These are phyloP conservation scores for Orbilia quercus DNA, from an alignment of 2,329 filamentous ascomycete genomes.

Conservation along the genomic window DNA sequence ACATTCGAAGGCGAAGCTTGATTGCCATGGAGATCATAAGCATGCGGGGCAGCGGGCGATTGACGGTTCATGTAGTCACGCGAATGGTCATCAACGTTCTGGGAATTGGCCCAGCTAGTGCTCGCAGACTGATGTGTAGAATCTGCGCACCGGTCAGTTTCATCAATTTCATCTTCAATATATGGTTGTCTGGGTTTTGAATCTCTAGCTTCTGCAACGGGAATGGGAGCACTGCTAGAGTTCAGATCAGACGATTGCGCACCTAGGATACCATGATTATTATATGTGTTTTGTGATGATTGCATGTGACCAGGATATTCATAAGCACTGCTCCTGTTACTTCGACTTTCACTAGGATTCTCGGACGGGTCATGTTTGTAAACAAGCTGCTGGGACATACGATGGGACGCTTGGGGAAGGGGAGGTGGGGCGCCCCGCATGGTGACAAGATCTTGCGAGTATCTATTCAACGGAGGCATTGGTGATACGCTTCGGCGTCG, in stretches of 20 bases:
- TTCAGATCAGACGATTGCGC: slow-evolving; percentile 51
- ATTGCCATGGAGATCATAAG: slow-evolving; percentile 39
- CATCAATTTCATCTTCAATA: slow-evolving; percentile 56
- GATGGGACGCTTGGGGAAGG: slow-evolving; percentile 44
- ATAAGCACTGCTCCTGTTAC: slow-evolving; percentile 50
- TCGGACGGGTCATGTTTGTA: slow-evolving; percentile 54
- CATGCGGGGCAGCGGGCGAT: slow-evolving; percentile 18
- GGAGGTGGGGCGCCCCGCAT: slow-evolving; percentile 33
- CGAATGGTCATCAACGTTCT: slow-evolving; percentile 47
- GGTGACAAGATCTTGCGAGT: slow-evolving; percentile 45
- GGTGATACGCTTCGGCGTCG: slow-evolving; percentile 48
- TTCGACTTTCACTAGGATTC: slow-evolving; percentile 51
- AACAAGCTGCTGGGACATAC: slow-evolving; percentile 51
- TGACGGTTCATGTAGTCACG: slow-evolving; percentile 49
- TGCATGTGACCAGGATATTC: slow-evolving; percentile 31
- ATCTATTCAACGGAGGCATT: slow-evolving; percentile 49
- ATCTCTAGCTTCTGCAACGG: slow-evolving; percentile 38
- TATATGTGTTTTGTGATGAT: slow-evolving; percentile 23
- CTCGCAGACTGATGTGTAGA: slow-evolving; percentile 53
- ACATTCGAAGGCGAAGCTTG: slow-evolving; percentile 22
- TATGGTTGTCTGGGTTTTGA: slow-evolving; percentile 54
- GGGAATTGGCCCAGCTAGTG: slow-evolving; percentile 37
- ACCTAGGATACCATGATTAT: slow-evolving; percentile 56
- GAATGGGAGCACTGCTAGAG: slow-evolving; percentile 26
- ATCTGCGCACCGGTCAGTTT: slow-evolving; percentile 56